Evolutionary conservation across 2,329 filamentous ascomycete genomes (phyloP).

Genomic region (Dactylellina sp.): DNA sequence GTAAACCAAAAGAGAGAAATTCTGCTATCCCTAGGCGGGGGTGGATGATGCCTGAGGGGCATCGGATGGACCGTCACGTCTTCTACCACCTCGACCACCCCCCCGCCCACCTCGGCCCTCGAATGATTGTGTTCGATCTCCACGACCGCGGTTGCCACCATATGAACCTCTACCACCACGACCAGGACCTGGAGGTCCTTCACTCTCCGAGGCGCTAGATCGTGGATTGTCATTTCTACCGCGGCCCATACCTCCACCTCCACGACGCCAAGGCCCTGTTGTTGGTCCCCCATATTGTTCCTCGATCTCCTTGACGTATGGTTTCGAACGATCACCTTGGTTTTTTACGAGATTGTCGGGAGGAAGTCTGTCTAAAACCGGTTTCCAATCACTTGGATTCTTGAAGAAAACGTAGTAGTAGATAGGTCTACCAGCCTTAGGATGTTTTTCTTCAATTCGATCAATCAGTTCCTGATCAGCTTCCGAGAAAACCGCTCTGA

Average conservation of each 20-base stretch:
- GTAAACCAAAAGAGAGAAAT: background rate
- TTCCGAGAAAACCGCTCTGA: slow-evolving; percentile 81
- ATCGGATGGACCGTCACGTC: slow-evolving; percentile 49
- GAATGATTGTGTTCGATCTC: slow-evolving; percentile 64
- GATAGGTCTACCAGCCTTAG: slow-evolving; percentile 61
- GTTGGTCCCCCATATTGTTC: slow-evolving; percentile 62
- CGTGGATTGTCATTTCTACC: slow-evolving; percentile 79
- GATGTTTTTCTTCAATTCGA: slow-evolving; percentile 71
- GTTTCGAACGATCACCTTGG: slow-evolving; percentile 74
- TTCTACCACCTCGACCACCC: slow-evolving; percentile 68
- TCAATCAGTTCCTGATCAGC: slow-evolving; percentile 85
- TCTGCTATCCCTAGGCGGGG: slow-evolving; percentile 28
- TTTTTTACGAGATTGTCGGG: slow-evolving; percentile 78
- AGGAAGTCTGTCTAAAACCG: slow-evolving; percentile 78
- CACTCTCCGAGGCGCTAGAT: slow-evolving; percentile 61
- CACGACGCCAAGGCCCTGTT: slow-evolving; percentile 70
- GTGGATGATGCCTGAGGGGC: slow-evolving; percentile 30
- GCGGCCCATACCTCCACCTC: slow-evolving; percentile 82
- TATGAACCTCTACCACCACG: slow-evolving; percentile 70
- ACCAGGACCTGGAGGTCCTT: slow-evolving; percentile 59
- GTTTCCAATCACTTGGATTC: slow-evolving; percentile 81
- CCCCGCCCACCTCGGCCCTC: slow-evolving; percentile 63
- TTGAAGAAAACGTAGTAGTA: slow-evolving; percentile 91
- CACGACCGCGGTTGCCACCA: slow-evolving; percentile 70
- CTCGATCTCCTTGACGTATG: slow-evolving; percentile 76